phyloP scores from a whole-genome alignment of 352 stramenopile genomes.

The Globisporangium camurandrum region DNA sequence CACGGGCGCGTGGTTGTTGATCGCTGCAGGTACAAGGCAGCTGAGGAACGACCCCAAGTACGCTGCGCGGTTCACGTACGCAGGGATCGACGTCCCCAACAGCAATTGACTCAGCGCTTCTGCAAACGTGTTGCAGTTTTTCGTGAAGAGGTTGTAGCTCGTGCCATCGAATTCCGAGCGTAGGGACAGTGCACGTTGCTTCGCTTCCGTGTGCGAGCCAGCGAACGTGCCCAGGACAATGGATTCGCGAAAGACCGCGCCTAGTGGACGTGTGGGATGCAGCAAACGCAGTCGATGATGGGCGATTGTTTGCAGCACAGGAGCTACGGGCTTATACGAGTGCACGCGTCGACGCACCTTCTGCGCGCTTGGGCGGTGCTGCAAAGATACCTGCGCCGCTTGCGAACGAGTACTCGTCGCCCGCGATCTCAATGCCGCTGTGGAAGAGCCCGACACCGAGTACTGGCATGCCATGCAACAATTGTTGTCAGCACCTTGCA shows the following conservation, averaged over 20 bases:
- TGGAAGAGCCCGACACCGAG: constrained; percentile 90
- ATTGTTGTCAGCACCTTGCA: constrained; percentile 10
- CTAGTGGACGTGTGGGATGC: constrained; percentile 16
- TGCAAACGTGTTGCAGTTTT: constrained; percentile 94
- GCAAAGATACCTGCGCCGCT: constrained; percentile 88
- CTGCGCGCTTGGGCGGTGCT: constrained; percentile 47
- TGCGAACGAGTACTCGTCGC: constrained; percentile 91
- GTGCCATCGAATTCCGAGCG: constrained; percentile 78
- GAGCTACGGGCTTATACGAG: no score
- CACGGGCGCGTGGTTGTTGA: constrained; percentile 52
- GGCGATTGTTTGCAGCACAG: neutral
- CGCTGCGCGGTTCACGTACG: constrained; percentile 90
- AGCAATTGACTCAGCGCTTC: constrained; percentile 83
- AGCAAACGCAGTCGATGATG: neutral
- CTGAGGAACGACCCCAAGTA: constrained; percentile 89
- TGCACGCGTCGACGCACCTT: constrained; percentile 25
- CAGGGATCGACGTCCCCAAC: constrained; percentile 71
- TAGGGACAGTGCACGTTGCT: constrained; percentile 78
- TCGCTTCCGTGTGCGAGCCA: constrained; percentile 71
- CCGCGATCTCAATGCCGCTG: constrained; percentile 88
- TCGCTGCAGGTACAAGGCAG: constrained; percentile 60
- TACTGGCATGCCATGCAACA: constrained; percentile 14
- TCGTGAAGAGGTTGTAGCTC: constrained; percentile 89
- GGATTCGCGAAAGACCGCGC: constrained; percentile 84
- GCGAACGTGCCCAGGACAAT: constrained; percentile 88